phyloP scores from a whole-genome alignment of 345 rosid genomes.

The Hibiscus tridactylites region DNA sequence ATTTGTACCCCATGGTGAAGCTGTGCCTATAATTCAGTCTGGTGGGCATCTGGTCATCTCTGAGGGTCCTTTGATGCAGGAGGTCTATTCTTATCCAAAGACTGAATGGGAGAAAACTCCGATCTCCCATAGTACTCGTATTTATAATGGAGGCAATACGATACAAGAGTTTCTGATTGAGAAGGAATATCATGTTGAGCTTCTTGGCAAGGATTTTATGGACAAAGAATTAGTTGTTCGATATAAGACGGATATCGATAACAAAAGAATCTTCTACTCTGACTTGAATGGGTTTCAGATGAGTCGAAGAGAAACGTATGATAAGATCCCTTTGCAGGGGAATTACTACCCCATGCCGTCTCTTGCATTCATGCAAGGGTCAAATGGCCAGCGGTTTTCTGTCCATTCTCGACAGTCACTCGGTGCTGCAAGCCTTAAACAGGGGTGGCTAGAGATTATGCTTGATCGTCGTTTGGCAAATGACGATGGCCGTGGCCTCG shows the following conservation, averaged over 20 bases:
- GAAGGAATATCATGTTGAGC: constrained; percentile 96
- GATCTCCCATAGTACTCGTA: constrained; percentile 67
- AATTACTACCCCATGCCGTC: constrained; percentile 98
- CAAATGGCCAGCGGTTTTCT: constrained; percentile 71
- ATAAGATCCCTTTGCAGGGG: constrained; percentile 96
- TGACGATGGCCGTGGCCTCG: constrained; percentile 98
- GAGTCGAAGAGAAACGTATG: constrained; percentile 92
- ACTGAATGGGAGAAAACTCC: constrained; percentile 65
- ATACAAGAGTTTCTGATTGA: constrained; percentile 56
- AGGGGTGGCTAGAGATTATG: constrained; percentile 97
- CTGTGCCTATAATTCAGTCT: constrained; percentile 48
- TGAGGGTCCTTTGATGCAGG: constrained; percentile 75
- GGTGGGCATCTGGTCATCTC: constrained; percentile 59
- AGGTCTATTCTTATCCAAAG: constrained; percentile 73
- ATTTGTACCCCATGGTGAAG: constrained; percentile 74
- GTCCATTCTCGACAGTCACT: constrained; percentile 88
- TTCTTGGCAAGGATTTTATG: constrained; percentile 50
- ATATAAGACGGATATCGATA: constrained; percentile 70
- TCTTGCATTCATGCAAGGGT: constrained; percentile 83
- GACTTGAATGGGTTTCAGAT: constrained; percentile 97
- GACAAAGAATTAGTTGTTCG: constrained; percentile 82
- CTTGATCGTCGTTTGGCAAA: constrained; percentile 70
- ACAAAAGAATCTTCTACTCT: constrained; percentile 59
- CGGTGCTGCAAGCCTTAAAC: constrained; percentile 68
- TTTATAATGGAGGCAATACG: constrained; percentile 55